These are phyloP conservation scores for Myxozyma sirexii DNA, from an alignment of 805 yeast species.

Conservation along the genomic window DNA sequence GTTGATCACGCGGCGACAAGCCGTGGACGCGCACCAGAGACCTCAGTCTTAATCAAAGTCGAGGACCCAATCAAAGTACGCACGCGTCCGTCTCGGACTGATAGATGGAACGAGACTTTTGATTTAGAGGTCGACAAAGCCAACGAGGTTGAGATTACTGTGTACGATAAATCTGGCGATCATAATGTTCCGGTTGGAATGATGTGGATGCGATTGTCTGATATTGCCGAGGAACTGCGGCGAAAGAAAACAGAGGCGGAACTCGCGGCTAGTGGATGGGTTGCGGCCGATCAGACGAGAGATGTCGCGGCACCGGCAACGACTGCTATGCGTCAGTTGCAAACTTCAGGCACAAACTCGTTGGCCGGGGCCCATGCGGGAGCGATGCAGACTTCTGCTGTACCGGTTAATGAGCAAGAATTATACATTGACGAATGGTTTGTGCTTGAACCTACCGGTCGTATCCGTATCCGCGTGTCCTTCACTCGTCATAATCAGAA, in stretches of 20 bases:
- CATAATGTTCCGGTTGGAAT: constrained; percentile 83
- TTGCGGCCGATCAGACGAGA: constrained; percentile 57
- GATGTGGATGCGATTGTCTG: constrained; percentile 87
- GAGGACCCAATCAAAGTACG: constrained; percentile 85
- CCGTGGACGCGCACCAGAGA: constrained; percentile 78
- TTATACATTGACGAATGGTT: constrained; percentile 76
- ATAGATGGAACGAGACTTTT: constrained; percentile 82
- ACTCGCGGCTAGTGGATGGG: constrained; percentile 79
- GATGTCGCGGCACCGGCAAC: constrained; percentile 3
- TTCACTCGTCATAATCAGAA: constrained; percentile 70
- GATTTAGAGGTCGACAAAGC: constrained; percentile 83
- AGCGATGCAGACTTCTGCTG: background rate
- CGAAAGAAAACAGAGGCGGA: constrained; percentile 81
- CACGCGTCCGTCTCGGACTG: constrained; percentile 73
- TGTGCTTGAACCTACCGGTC: constrained; percentile 92
- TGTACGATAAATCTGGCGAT: constrained; percentile 69
- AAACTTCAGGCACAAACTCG: background rate
- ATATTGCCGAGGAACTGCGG: constrained; percentile 92
- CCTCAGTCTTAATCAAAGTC: constrained; percentile 73
- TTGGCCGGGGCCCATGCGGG: background rate
- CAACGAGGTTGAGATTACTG: constrained; percentile 85
- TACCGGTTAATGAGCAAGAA: constrained; percentile 8
- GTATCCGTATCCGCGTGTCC: constrained; percentile 72
- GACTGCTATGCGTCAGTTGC: constrained; percentile 6
- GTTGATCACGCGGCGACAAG: constrained; percentile 85